Evolutionary conservation across 2,329 filamentous ascomycete genomes (phyloP), one percentile per base, ranked within the genome.

Genomic region (Podosphaera fusca): DNA sequence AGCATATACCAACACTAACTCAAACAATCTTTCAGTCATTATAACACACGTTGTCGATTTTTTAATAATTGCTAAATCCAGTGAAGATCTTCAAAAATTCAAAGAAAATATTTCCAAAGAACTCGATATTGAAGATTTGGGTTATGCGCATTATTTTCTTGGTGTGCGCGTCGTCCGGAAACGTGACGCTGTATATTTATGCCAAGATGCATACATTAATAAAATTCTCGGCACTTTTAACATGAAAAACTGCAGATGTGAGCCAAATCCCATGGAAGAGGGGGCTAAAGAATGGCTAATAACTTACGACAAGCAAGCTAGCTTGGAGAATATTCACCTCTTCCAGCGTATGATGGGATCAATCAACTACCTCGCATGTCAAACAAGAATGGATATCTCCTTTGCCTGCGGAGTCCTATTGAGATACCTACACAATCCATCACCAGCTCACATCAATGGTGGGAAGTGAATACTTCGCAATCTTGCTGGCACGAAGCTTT

Each of bases 401-500:
- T 56, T 47, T 49, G 12, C 40, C 35, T 50, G 40, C 21, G 31
- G 42, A 4, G 30, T 36, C 1, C 36, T 55, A 6, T 42, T 55
- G 52, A 21, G 55, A 47, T 56, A 56, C 14, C 35, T 56, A 49
- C 55, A 56, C 31, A 56, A 56, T 56, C 55, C 55, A 34, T 56
- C 55, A n/a, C 35, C 36, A 4, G 52, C 38, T 21, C 52, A 55
- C 31, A 55, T 45, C 2, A 42, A 31, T 30, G 52, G 35, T 4
- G 52, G n/a, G 31, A 55, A 55, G n/a, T 36, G 35, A 31, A 45
- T 42, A 3, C 35, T 55, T 2, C 4, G 51, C 4, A 36, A 54
- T 9, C 33, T 40, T 31, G 33, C 51, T 2, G 51, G 35, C 2
- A 38, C 51, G 5, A 54, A 30, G n/a, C n/a, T n/a, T 21, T 21